phyloP scores from a whole-genome alignment of 2,329 filamentous ascomycete genomes.

The Cadophora luteo-olivacea region DNA sequence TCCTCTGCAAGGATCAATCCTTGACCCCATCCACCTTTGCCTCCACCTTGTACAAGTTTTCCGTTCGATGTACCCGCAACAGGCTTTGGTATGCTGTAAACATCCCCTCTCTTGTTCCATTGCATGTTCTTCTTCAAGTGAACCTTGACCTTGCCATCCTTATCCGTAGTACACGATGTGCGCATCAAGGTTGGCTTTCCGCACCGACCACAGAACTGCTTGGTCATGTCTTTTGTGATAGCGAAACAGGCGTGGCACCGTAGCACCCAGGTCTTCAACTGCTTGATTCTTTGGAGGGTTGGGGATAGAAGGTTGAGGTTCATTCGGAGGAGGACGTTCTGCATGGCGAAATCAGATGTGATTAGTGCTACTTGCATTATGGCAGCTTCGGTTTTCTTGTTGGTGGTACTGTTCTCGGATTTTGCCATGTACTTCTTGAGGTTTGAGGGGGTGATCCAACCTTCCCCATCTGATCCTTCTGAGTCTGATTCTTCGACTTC shows the following conservation, averaged over 20 bases:
- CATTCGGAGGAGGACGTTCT: constrained; percentile 94
- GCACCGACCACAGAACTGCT: constrained; percentile 92
- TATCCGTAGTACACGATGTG: constrained; percentile 83
- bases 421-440: constrained; percentile 82
- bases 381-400: constrained; percentile 58
- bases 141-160: constrained; percentile 79
- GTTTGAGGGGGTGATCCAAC: constrained; percentile 95
- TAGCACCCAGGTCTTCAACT: constrained; percentile 86
- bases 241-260: constrained; percentile 95
- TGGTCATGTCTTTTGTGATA: constrained; percentile 80
- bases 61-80: constrained; percentile 81
- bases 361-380: constrained; percentile 88
- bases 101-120: constrained; percentile 92
- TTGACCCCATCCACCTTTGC: constrained; percentile 86
- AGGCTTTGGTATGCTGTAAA: constrained; percentile 92
- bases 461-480: constrained; percentile 63
- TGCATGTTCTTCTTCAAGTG: constrained; percentile 95
- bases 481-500: constrained; percentile 37
- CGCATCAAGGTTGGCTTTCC: constrained; percentile 87
- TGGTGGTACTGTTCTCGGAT: constrained; percentile 58
- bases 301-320: constrained; percentile 89
- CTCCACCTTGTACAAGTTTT: constrained; percentile 71
- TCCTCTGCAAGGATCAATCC: constrained; percentile 89
- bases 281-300: constrained; percentile 78
- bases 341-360: constrained; percentile 96